Conservation (phyloP, 2,329 filamentous ascomycete species). For the Penicillium verrucosum region DNA sequence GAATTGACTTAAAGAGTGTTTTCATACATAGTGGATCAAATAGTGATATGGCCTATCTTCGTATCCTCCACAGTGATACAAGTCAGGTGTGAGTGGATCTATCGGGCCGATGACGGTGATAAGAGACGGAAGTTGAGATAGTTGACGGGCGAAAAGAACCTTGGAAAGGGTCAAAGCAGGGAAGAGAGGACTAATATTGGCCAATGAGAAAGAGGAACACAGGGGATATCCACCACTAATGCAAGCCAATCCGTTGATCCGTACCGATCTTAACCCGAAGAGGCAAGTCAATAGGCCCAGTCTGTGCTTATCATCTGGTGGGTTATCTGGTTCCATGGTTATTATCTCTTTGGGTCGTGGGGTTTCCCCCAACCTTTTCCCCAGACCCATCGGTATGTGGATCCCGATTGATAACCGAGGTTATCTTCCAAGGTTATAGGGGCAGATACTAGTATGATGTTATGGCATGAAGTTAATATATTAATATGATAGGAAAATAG, state of each 20-base stretch:
- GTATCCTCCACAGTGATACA: not conserved
- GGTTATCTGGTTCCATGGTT: not conserved
- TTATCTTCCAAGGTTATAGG: not conserved
- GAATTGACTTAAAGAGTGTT: not conserved
- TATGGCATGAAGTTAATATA: not conserved
- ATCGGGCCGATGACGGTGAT: constrained; percentile 19
- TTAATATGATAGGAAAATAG: not conserved
- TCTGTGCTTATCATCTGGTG: too few species aligned
- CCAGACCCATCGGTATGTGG: constrained; percentile 26
- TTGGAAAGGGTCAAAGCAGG: not conserved
- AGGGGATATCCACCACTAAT: not conserved
- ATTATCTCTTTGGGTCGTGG: not conserved
- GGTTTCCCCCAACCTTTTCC: constrained; percentile 13
- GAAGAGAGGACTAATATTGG: not conserved
- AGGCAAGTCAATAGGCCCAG: not conserved
- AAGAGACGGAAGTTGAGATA: not conserved
- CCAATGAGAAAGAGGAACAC: not conserved
- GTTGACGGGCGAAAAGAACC: not conserved
- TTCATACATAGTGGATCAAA: not conserved
- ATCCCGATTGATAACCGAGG: constrained; percentile 16
- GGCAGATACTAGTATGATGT: too few species aligned
- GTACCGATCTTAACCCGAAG: not conserved
- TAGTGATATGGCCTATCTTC: not conserved
- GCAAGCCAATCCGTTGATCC: not conserved
- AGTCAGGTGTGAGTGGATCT: not conserved